Evolutionary conservation across 768 basidiomycete genomes (phyloP).

Genomic region (Tylopilus intermedius): DNA sequence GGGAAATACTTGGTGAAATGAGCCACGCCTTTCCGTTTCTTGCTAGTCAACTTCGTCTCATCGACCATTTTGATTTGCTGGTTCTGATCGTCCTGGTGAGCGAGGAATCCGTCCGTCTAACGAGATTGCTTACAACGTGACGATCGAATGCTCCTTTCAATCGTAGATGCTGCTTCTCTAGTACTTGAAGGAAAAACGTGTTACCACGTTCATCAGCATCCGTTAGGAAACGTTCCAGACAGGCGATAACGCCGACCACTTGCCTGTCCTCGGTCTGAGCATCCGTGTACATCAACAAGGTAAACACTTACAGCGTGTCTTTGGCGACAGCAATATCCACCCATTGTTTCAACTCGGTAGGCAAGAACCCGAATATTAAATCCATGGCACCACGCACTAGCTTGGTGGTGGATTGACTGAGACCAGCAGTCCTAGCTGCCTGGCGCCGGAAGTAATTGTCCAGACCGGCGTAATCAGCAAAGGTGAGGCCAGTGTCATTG

Average conservation of each 20-base stretch:
- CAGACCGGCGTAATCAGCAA: slow-evolving; percentile 91
- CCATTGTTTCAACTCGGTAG: slow-evolving; percentile 78
- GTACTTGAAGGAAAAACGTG: slow-evolving; percentile 61
- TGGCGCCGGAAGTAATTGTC: slow-evolving; percentile 94
- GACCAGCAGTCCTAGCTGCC: slow-evolving; percentile 66
- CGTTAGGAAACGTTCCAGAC: slow-evolving; percentile 67
- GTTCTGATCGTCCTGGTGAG: slow-evolving; percentile 40
- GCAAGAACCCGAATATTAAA: slow-evolving; percentile 90
- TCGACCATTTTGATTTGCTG: slow-evolving; percentile 87
- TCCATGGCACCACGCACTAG: slow-evolving; percentile 88
- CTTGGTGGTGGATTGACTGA: slow-evolving; percentile 68
- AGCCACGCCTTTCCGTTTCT: slow-evolving; percentile 88
- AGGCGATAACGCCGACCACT: slow-evolving; percentile 75
- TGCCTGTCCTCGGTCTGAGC: slow-evolving; percentile 49
- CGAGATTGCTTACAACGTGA: slow-evolving; percentile 50
- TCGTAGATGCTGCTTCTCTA: slow-evolving; percentile 80
- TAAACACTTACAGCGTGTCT: slow-evolving; percentile 59
- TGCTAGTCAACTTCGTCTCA: slow-evolving; percentile 84
- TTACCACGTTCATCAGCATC: slow-evolving; percentile 81
- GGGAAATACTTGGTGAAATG: slow-evolving; percentile 94
- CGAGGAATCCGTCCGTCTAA: not conserved
- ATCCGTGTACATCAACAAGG: not conserved
- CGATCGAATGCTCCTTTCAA: slow-evolving; percentile 74
- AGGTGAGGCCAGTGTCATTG: slow-evolving; percentile 82
- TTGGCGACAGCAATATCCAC: slow-evolving; percentile 70